These are phyloP conservation scores for Neurospora terricola DNA, from an alignment of 495 filamentous ascomycete species.

Conservation along the genomic window DNA sequence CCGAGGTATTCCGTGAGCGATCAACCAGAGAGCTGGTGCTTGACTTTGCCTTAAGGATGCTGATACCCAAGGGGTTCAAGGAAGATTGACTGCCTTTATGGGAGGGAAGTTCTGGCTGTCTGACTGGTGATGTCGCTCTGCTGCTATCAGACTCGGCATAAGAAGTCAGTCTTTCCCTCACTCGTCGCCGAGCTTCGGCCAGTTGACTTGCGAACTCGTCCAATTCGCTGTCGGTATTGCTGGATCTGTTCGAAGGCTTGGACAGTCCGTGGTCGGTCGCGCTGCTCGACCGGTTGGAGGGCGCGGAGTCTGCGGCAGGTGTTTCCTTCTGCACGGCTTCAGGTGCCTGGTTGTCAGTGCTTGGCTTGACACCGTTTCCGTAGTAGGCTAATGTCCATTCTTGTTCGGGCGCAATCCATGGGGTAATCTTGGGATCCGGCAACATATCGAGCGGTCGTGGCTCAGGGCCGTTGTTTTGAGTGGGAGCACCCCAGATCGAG, in stretches of 20 bases:
- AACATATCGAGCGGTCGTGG: constrained; percentile 24
- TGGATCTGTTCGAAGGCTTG: constrained; percentile 19
- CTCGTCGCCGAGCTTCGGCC: constrained; percentile 61
- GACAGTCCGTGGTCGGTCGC: constrained; percentile 18
- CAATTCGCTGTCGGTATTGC: constrained; percentile 41
- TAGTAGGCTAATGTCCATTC: constrained; percentile 34
- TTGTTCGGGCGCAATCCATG: constrained; percentile 43
- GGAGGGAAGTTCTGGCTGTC: constrained; percentile 26
- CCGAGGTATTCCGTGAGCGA: constrained; percentile 23
- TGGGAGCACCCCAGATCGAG: constrained; percentile 50
- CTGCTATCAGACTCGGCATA: constrained; percentile 55
- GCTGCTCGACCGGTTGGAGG: neutral
- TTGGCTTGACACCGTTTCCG: constrained; percentile 14
- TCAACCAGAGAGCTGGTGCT: constrained; percentile 51
- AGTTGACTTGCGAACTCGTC: constrained; percentile 77
- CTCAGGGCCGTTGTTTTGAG: constrained; percentile 20
- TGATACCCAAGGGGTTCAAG: constrained; percentile 55
- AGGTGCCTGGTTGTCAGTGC: constrained; percentile 8
- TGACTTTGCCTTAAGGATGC: constrained; percentile 57
- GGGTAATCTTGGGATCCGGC: constrained; percentile 34
- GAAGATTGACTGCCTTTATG: constrained; percentile 33
- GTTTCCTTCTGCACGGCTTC: constrained; percentile 6
- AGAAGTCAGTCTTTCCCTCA: constrained; percentile 71
- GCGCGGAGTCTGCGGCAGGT: neutral
- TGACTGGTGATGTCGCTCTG: constrained; percentile 44